These are phyloP conservation scores for Aspergillus sparsus DNA, from an alignment of 495 filamentous ascomycete genomes.

Conservation along the genomic window DNA sequence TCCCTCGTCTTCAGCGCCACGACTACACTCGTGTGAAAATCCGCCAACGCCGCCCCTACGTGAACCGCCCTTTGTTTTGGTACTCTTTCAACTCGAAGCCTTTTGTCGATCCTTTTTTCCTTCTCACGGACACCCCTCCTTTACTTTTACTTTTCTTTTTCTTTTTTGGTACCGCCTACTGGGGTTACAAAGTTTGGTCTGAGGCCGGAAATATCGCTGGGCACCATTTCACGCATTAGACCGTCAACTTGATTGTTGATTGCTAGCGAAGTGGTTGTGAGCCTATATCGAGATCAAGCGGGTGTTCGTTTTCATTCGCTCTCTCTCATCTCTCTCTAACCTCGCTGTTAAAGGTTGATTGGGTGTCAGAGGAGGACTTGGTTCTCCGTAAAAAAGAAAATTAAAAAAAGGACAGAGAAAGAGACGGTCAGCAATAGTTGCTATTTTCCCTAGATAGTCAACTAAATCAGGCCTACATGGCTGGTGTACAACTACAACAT, in stretches of 20 bases:
- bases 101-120: neutral
- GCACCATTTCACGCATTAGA: neutral
- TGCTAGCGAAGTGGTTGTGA: neutral
- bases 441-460: neutral
- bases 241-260: neutral
- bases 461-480: slow-evolving; percentile 28
- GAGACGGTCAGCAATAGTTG: neutral
- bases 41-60: neutral
- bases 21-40: neutral
- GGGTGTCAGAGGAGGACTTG: neutral
- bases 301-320: neutral
- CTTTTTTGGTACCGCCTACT: neutral
- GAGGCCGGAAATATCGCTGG: neutral
- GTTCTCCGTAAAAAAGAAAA: neutral
- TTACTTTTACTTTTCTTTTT: neutral
- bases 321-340: neutral
- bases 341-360: neutral
- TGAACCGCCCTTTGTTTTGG: neutral
- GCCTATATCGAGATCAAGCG: neutral
- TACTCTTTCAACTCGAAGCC: neutral
- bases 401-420: neutral
- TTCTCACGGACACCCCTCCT: neutral
- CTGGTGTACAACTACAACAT: slow-evolving; percentile 31
- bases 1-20: neutral
- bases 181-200: neutral